Conservation (phyloP, 2,329 filamentous ascomycete genomes). For the Cercospora zeae-maydis region DNA sequence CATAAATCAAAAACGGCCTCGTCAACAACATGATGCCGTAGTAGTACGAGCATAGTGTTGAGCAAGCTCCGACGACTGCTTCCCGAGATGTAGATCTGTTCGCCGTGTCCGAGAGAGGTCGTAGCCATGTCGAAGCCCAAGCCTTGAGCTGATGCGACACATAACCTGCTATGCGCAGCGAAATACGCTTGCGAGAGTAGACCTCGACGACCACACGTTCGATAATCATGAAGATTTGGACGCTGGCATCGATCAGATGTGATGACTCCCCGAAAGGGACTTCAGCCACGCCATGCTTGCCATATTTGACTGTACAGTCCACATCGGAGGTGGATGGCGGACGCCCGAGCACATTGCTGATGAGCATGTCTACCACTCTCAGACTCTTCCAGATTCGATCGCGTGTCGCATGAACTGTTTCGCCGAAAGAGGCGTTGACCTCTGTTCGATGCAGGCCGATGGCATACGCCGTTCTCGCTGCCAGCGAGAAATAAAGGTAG, state of each 20-base stretch:
- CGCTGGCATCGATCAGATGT: constrained; percentile 36
- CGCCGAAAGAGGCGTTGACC: constrained; percentile 50
- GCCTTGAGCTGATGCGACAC: constrained; percentile 41
- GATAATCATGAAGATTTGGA: constrained; percentile 50
- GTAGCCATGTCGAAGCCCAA: constrained; percentile 41
- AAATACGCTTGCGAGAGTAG: constrained; percentile 44
- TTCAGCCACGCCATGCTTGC: constrained; percentile 5
- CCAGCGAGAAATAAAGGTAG: constrained; percentile 50
- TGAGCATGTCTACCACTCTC: constrained; percentile 50
- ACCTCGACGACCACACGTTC: constrained; percentile 48
- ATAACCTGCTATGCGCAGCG: constrained; percentile 41
- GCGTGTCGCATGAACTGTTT: constrained; percentile 22
- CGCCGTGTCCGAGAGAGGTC: constrained; percentile 26
- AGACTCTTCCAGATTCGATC: constrained; percentile 54
- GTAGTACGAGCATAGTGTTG: constrained; percentile 51
- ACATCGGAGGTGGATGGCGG: constrained; percentile 53
- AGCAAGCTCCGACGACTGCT: constrained; percentile 44
- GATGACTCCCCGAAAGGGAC: constrained; percentile 28
- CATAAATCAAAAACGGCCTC: constrained; percentile 52
- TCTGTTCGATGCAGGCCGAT: constrained; percentile 52
- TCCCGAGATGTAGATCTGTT: neutral
- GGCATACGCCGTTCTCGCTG: constrained; percentile 52
- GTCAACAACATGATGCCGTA: constrained; percentile 54
- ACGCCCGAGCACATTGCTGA: constrained; percentile 51
- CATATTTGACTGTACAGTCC: constrained; percentile 45